phyloP scores from a whole-genome alignment of 768 basidiomycete genomes.

The Lepiota brunneoincarnata region DNA sequence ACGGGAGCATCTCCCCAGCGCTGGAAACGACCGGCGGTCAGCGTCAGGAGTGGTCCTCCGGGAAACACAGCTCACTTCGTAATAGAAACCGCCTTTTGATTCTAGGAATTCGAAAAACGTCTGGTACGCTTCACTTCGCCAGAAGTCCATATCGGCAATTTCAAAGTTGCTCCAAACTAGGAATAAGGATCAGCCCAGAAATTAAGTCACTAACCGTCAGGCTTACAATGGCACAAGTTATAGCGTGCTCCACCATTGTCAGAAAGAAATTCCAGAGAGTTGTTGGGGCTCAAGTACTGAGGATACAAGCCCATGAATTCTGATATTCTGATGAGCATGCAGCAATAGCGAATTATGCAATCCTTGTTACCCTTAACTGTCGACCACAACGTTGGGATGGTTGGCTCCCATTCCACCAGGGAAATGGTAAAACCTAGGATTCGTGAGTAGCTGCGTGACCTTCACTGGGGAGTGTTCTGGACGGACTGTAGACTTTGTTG shows the following conservation, averaged over 20 bases:
- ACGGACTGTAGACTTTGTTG: constrained; percentile 42
- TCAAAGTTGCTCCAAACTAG: constrained; percentile 91
- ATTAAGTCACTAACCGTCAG: neutral
- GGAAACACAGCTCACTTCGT: constrained; percentile 57
- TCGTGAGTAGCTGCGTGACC: neutral
- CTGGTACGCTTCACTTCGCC: constrained; percentile 80
- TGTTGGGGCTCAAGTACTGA: constrained; percentile 56
- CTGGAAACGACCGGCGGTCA: constrained; percentile 24
- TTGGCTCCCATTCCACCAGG: constrained; percentile 73
- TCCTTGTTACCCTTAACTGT: constrained; percentile 55
- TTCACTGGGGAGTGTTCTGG: neutral
- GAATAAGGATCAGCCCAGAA: neutral
- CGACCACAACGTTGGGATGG: constrained; percentile 81
- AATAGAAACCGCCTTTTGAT: constrained; percentile 84
- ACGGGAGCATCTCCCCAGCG: constrained; percentile 80
- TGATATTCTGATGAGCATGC: constrained; percentile 23
- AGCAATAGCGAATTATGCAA: constrained; percentile 2
- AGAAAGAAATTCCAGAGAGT: constrained; percentile 74
- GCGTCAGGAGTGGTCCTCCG: neutral
- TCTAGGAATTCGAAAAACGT: constrained; percentile 85
- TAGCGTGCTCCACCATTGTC: constrained; percentile 63
- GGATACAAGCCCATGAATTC: constrained; percentile 69
- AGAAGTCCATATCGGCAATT: constrained; percentile 88
- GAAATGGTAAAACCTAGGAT: constrained; percentile 75
- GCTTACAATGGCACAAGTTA: constrained; percentile 68